Conservation (phyloP, 176 grass and related monocot genomes). For the Carex pumila region DNA sequence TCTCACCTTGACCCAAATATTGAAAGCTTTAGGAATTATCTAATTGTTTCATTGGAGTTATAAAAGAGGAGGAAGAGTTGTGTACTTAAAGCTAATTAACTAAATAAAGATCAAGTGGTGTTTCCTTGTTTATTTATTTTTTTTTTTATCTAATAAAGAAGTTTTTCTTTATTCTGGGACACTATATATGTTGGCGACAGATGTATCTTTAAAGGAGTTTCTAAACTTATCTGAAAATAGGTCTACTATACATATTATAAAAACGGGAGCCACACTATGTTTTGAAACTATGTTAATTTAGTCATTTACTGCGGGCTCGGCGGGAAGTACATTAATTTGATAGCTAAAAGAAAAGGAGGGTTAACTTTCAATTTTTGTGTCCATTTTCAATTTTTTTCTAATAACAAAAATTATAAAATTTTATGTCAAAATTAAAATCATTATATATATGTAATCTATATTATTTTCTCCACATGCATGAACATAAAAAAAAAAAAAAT, state of each 20-base stretch:
- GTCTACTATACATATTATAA: not conserved
- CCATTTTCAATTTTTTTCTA: too few species aligned
- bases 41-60: constrained; percentile 1
- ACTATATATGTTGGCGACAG: not conserved
- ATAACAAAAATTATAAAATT: too few species aligned
- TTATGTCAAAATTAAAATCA: too few species aligned
- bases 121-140: not conserved
- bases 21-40: constrained; percentile 34
- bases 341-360: not conserved
- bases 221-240: not conserved
- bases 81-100: not conserved
- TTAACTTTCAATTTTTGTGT: too few species aligned
- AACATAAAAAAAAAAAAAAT: too few species aligned
- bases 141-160: not conserved
- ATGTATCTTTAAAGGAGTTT: not conserved
- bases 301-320: not conserved
- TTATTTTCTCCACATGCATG: too few species aligned
- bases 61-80: not conserved
- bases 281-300: not conserved
- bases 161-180: not conserved
- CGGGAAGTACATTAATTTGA: not conserved
- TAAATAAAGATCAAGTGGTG: not conserved
- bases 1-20: constrained; percentile 32
- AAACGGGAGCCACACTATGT: not conserved
- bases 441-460: too few species aligned